These are phyloP conservation scores for Phoma sp. DNA, from an alignment of 2,329 filamentous ascomycete species.

Conservation along the genomic window DNA sequence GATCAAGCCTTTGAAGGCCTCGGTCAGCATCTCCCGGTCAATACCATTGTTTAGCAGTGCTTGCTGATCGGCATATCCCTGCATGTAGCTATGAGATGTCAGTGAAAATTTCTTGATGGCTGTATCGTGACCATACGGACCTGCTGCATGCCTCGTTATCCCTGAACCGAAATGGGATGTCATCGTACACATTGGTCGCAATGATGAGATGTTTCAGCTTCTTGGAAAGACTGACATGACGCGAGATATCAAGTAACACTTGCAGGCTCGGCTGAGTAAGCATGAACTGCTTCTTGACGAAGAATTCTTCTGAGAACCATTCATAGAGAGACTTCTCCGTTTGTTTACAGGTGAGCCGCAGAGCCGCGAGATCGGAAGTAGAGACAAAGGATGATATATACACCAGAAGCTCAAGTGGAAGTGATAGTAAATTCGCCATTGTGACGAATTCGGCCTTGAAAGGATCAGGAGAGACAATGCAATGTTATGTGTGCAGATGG, in stretches of 20 bases:
- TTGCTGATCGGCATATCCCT: slow-evolving; percentile 32
- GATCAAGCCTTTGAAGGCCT: slow-evolving; percentile 63
- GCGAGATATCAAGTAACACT: slow-evolving; percentile 55
- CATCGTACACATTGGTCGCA: slow-evolving; percentile 48
- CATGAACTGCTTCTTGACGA: slow-evolving; percentile 72
- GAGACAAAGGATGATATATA: slow-evolving; percentile 61
- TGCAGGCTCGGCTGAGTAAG: slow-evolving; percentile 64
- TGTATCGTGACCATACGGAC: background rate
- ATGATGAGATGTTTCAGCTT: slow-evolving; percentile 61
- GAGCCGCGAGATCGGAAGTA: slow-evolving; percentile 62
- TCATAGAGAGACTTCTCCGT: slow-evolving; percentile 63
- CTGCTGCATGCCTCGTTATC: slow-evolving; percentile 17
- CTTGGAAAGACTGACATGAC: slow-evolving; percentile 47
- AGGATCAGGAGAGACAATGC: background rate
- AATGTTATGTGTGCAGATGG: background rate
- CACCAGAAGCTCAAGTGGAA: slow-evolving; percentile 66
- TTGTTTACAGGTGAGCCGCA: slow-evolving; percentile 64
- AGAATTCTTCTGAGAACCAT: slow-evolving; percentile 68
- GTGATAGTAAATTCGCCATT: slow-evolving; percentile 36
- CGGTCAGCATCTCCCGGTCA: slow-evolving; percentile 62
- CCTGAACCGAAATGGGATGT: slow-evolving; percentile 22
- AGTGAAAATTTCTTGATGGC: background rate
- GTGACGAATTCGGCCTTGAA: background rate
- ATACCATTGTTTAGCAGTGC: slow-evolving; percentile 53
- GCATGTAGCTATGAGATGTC: slow-evolving; percentile 21